phyloP scores from a whole-genome alignment of 495 filamentous ascomycete species.

The Talaromyces borbonicus region DNA sequence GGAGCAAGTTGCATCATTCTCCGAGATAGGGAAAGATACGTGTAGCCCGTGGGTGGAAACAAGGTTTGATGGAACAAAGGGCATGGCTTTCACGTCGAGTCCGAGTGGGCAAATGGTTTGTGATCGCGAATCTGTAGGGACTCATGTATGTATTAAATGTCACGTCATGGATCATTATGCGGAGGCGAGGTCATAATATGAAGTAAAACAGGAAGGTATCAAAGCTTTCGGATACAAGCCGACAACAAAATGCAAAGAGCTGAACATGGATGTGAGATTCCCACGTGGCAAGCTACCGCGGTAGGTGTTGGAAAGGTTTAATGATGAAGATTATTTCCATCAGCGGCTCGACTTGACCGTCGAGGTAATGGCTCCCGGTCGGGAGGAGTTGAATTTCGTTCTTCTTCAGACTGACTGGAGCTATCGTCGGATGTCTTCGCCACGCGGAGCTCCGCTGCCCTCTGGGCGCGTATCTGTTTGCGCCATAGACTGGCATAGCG shows the following conservation, averaged over 20 bases:
- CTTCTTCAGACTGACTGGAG: conserved; percentile 44
- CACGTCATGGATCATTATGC: background rate
- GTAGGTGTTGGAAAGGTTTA: background rate
- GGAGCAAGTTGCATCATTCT: too few species aligned
- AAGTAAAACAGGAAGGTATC: conserved; percentile 4
- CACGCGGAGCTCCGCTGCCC: conserved; percentile 49
- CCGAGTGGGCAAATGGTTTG: background rate
- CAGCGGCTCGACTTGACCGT: conserved; percentile 12
- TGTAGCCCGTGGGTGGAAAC: too few species aligned
- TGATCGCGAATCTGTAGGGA: background rate
- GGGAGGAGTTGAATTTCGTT: conserved; percentile 28
- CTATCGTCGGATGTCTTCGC: conserved; percentile 34
- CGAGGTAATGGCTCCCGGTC: conserved; percentile 13
- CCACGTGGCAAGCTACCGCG: background rate
- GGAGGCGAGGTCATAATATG: background rate
- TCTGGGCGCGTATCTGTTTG: conserved; percentile 85
- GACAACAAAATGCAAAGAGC: background rate
- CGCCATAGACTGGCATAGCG: conserved; percentile 91
- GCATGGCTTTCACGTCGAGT: background rate
- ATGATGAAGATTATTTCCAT: conserved; percentile 4
- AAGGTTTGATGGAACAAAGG: too few species aligned
- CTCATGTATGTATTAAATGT: background rate
- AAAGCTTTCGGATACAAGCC: background rate
- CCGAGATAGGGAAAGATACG: too few species aligned
- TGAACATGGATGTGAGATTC: background rate